Base-by-base conservation (phyloP, 352 stramenopile species). In the Pseudoperonospora humuli region DNA sequence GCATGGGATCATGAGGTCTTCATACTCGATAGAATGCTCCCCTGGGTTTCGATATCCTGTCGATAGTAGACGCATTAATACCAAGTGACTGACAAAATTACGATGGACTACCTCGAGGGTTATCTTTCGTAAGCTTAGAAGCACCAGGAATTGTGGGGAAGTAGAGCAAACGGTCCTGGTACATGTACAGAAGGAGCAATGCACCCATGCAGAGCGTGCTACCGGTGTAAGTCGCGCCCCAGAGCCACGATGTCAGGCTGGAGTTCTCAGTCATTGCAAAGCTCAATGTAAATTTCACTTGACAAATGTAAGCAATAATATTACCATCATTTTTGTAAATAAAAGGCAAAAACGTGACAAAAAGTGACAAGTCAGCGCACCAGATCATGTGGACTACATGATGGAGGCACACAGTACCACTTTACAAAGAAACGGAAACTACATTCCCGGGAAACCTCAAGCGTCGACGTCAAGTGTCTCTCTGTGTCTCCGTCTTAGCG, bases 1-100 rank as follows among this genome's bases (percentile, higher is more conserved):
- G 26, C 75, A 82, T 18, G 50, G 50, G 41, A 98, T 95, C 63
- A 81, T 84, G 39, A 95, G 54, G 35, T 92, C 86, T 48, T 97
- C 85, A 56, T 95, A 97, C 9, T 87, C 72, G 42, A 97, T 86
- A 24, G 72, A 61, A 31, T 87, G 79, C 57, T 97, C 87, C 4
- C 65, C 71, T 0, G 92, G 92, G 34, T 81, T 67, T 14, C 87
- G 78, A 58, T 96, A 97, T 20, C 83, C 80, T 86, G 34, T 26
- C 24, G 17, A 20, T 25, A 39, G 7, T 4, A 48, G 15, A 40
- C 14, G 8, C 11, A 40, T 47, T 17, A 64, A 18, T 14, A 53
- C 15, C 8, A 21, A 8, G 14, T 35, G 17, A 14, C 8, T 29
- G 10, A 27, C 11, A 25, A 27, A 18, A 33, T 2, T 23, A 3